A percentile compares a stretch with the other conserved stretches of the same genome.
phyloP scores from a whole-genome alignment of 352 stramenopile genomes.

The Pythium scleroteichum region DNA sequence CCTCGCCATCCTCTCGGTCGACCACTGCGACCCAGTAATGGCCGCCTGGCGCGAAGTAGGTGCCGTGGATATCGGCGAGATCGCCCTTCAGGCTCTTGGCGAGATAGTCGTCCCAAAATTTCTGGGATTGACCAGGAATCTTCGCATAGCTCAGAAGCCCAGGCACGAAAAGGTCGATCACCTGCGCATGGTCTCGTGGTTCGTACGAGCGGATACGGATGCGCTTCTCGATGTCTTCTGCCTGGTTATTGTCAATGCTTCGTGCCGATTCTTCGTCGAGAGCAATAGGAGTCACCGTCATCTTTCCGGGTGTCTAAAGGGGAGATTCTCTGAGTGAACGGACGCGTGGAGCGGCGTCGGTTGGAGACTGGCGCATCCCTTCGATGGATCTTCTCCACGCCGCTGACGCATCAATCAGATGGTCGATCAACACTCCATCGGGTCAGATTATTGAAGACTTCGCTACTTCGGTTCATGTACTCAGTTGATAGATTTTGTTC shows the following conservation, averaged over 20 bases:
- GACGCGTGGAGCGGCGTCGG: not conserved
- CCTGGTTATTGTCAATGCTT: not conserved
- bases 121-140: not conserved
- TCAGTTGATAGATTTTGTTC: too few species aligned
- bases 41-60: conserved; percentile 38
- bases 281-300: not conserved
- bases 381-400: too few species aligned
- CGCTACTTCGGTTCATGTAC: too few species aligned
- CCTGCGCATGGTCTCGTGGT: conserved; percentile 4
- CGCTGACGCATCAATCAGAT: too few species aligned
- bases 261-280: not conserved
- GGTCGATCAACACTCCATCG: too few species aligned
- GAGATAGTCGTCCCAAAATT: conserved; percentile 28
- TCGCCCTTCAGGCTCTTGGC: conserved; percentile 30
- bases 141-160: conserved; percentile 20
- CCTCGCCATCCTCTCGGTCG: conserved; percentile 10
- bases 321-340: not conserved
- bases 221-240: conserved; percentile 2
- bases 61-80: conserved; percentile 37
- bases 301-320: not conserved
- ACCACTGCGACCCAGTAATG: conserved; percentile 51
- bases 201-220: conserved; percentile 33
- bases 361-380: not conserved
- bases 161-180: conserved; percentile 27
- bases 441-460: too few species aligned